These are phyloP conservation scores for Mycena indigotica DNA, from an alignment of 768 basidiomycete genomes.

Conservation along the genomic window DNA sequence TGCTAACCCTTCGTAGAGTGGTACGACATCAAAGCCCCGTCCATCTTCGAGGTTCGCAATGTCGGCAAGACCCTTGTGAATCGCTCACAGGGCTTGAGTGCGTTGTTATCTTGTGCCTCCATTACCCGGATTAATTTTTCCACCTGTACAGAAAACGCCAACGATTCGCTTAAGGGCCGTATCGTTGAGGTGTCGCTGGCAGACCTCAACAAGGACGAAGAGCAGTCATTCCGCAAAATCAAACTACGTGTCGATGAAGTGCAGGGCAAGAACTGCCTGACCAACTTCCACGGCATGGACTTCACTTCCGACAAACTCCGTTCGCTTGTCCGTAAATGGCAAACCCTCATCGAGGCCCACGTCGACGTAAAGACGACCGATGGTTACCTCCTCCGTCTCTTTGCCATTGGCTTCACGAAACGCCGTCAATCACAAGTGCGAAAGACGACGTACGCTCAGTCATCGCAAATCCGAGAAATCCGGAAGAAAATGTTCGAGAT, in stretches of 20 bases:
- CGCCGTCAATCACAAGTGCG: conserved; percentile 94
- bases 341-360: conserved; percentile 97
- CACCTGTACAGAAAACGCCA: conserved; percentile 81
- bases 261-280: conserved; percentile 98
- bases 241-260: conserved; percentile 96
- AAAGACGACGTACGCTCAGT: conserved; percentile 98
- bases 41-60: conserved; percentile 94
- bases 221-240: conserved; percentile 99
- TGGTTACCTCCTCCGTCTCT: conserved; percentile 98
- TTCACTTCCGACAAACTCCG: conserved; percentile 99
- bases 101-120: conserved; percentile 37
- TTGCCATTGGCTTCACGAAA: conserved; percentile 99
- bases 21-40: conserved; percentile 99
- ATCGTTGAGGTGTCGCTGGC: conserved; percentile 95
- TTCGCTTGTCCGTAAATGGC: conserved; percentile 99
- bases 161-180: conserved; percentile 96
- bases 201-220: conserved; percentile 99
- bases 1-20: conserved; percentile 63
- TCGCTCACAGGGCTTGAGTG: conserved; percentile 96
- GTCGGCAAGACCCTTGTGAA: conserved; percentile 99
- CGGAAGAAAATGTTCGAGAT: conserved; percentile 99
- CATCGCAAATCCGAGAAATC: conserved; percentile 94
- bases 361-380: conserved; percentile 99
- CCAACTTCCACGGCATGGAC: conserved; percentile 99
- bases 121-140: conserved; percentile 6